A percentile compares a stretch with the other conserved stretches of the same genome.
phyloP scores from a whole-genome alignment of 78 protist species.

The Cavenderia fasciculata region DNA sequence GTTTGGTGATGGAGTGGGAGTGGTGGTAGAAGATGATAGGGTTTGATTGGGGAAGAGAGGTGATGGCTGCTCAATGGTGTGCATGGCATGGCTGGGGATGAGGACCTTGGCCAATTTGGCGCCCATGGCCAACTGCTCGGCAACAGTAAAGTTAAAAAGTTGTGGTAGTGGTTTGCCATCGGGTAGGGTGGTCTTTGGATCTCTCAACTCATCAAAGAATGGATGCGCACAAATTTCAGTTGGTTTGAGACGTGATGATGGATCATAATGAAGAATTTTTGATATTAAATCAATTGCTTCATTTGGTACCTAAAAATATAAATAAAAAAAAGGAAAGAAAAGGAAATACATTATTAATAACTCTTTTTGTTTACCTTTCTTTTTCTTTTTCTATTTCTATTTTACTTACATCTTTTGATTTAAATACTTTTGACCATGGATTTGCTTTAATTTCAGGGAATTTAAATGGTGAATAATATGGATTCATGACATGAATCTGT shows the following conservation, averaged over 20 bases:
- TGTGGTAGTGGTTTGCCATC: constrained; percentile 87
- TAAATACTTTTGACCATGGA: constrained; percentile 93
- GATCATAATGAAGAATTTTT: constrained; percentile 90
- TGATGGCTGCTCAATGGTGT: constrained; percentile 42
- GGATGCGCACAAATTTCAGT: constrained; percentile 90
- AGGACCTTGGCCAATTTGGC: constrained; percentile 28
- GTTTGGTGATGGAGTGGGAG: constrained; percentile 30
- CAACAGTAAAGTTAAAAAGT: constrained; percentile 80
- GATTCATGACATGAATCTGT: constrained; percentile 95
- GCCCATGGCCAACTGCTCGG: constrained; percentile 55
- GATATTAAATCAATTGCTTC: constrained; percentile 89
- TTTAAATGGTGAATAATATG: constrained; percentile 91
- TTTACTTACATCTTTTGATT: constrained; percentile 17
- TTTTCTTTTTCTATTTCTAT: no score
- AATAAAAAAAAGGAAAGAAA: neutral
- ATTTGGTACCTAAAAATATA: constrained; percentile 42
- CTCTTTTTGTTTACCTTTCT: neutral
- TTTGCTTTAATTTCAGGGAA: constrained; percentile 94
- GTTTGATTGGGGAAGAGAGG: constrained; percentile 50
- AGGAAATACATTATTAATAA: neutral
- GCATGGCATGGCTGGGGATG: constrained; percentile 51
- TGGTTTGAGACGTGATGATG: constrained; percentile 85
- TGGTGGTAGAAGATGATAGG: constrained; percentile 5
- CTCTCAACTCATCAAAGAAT: constrained; percentile 94
- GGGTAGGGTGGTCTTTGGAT: constrained; percentile 74